Evolutionary conservation across 2,329 filamentous ascomycete genomes (phyloP).

Genomic region (Arthrinium phaeospermum): DNA sequence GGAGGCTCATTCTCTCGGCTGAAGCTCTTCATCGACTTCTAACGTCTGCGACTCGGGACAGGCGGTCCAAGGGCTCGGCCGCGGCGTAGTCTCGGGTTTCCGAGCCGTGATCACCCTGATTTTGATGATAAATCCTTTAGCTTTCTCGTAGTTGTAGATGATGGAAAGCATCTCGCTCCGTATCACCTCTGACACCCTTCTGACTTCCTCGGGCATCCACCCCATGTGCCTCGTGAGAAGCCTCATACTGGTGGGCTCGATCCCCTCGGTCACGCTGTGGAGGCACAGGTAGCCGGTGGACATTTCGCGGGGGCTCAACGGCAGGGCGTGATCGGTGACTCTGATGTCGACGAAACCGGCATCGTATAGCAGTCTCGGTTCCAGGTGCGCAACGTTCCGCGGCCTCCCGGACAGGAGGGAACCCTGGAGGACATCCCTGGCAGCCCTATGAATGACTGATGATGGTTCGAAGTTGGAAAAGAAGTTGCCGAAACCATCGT

Average conservation of each 20-base stretch:
- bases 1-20: neutral
- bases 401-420: conserved; percentile 51
- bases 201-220: conserved; percentile 57
- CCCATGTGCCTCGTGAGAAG: conserved; percentile 58
- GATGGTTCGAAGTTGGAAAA: conserved; percentile 49
- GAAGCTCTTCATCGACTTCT: neutral
- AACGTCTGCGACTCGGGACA: neutral
- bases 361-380: conserved; percentile 50
- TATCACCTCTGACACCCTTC: conserved; percentile 51
- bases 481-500: conserved; percentile 45
- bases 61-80: neutral
- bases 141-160: conserved; percentile 51
- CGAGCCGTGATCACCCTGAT: conserved; percentile 55
- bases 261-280: conserved; percentile 54
- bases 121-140: conserved; percentile 51
- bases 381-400: conserved; percentile 52
- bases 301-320: conserved; percentile 51
- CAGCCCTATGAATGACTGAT: conserved; percentile 51
- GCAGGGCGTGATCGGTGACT: conserved; percentile 54
- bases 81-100: conserved; percentile 46
- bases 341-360: conserved; percentile 59
- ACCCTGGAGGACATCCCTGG: conserved; percentile 49
- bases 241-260: conserved; percentile 56
- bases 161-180: conserved; percentile 34
- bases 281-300: conserved; percentile 60